Conservation (phyloP, 2,329 filamentous ascomycete genomes). For the Aspergillus cejpii region DNA sequence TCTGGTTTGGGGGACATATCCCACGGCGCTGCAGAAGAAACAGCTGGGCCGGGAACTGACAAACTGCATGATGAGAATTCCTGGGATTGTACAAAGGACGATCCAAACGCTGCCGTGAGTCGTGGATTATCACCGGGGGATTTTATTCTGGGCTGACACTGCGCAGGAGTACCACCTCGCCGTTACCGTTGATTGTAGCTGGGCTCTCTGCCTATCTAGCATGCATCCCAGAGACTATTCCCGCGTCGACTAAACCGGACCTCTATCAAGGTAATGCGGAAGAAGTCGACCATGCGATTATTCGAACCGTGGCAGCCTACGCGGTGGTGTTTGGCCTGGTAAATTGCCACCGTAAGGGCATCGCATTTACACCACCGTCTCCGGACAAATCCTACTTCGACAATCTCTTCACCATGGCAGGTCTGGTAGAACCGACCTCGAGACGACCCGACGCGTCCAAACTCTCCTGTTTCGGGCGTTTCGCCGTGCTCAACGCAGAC, state of each 20-base stretch:
- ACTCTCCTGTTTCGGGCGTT: conserved; percentile 47
- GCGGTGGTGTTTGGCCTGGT: conserved; percentile 23
- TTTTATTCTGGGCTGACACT: not conserved
- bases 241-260: conserved; percentile 14
- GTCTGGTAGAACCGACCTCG: conserved; percentile 45
- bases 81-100: conserved; percentile 17
- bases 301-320: conserved; percentile 22
- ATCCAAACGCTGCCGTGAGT: conserved; percentile 25
- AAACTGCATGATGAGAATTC: conserved; percentile 18
- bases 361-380: conserved; percentile 15
- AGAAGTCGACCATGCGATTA: conserved; percentile 18
- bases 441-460: conserved; percentile 43
- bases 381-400: conserved; percentile 48
- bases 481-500: conserved; percentile 53
- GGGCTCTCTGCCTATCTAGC: conserved; percentile 28
- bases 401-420: conserved; percentile 52
- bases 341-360: conserved; percentile 22
- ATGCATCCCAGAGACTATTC: conserved; percentile 17
- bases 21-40: conserved; percentile 17
- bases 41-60: conserved; percentile 18
- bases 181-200: conserved; percentile 24
- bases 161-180: conserved; percentile 17
- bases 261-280: conserved; percentile 22
- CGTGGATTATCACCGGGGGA: not conserved
- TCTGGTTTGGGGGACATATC: conserved; percentile 26